These are phyloP conservation scores for Candida maltosa DNA, from an alignment of 805 yeast species.

Conservation along the genomic window DNA sequence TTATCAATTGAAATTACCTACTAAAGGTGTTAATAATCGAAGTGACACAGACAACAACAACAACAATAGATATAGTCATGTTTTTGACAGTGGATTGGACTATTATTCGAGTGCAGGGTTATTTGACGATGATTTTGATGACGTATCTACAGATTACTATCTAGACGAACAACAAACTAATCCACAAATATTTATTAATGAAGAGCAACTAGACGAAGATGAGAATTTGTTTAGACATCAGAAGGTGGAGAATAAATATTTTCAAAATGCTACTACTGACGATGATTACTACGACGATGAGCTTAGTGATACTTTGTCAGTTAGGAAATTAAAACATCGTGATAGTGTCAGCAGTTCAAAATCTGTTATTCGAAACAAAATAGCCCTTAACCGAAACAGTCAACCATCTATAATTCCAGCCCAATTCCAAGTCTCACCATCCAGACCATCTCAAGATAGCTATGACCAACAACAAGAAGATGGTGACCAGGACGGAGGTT, in stretches of 20 bases:
- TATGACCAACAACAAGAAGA: neutral
- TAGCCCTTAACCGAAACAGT: constrained; percentile 12
- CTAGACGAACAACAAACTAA: too few relatives aligned
- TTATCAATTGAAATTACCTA: constrained; percentile 12
- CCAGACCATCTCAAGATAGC: too few relatives aligned
- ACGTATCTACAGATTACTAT: neutral
- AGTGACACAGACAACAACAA: too few relatives aligned
- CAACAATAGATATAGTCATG: constrained; percentile 1
- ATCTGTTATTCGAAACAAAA: constrained; percentile 14
- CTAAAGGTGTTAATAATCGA: neutral
- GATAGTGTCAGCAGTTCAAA: constrained; percentile 10
- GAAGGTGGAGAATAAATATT: constrained; percentile 7
- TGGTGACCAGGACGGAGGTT: neutral
- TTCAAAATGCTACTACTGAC: constrained; percentile 1
- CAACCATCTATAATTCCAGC: too few relatives aligned
- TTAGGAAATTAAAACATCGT: constrained; percentile 1
- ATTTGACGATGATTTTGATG: constrained; percentile 1
- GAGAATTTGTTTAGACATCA: constrained; percentile 8
- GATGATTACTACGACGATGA: constrained; percentile 1
- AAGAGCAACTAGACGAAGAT: too few relatives aligned
- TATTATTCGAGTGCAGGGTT: neutral
- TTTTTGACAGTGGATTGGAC: neutral
- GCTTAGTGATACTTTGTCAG: constrained; percentile 5
- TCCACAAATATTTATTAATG: too few relatives aligned
- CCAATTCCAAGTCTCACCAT: too few relatives aligned